Evolutionary conservation across 768 basidiomycete genomes (phyloP).

Genomic region (Lactifluus volemus): DNA sequence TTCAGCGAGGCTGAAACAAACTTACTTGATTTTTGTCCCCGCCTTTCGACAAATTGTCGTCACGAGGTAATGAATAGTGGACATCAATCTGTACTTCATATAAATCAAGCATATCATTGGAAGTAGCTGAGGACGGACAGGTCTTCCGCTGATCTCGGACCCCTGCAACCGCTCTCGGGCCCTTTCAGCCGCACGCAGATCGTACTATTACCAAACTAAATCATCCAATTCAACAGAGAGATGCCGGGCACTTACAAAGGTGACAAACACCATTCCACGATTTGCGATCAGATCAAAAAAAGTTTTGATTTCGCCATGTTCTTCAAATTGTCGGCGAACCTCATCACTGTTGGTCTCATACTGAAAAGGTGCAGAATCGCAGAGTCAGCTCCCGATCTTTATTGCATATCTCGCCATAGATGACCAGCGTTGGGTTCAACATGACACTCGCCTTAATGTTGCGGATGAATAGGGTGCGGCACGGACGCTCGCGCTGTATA

Average conservation of each 20-base stretch:
- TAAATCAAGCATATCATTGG: neutral
- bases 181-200: slow-evolving; percentile 85
- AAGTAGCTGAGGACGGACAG: slow-evolving; percentile 47
- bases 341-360: slow-evolving; percentile 85
- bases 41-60: slow-evolving; percentile 49
- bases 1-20: neutral
- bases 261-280: slow-evolving; percentile 98
- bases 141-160: slow-evolving; percentile 77
- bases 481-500: slow-evolving; percentile 87
- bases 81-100: slow-evolving; percentile 76
- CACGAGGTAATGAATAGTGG: slow-evolving; percentile 91
- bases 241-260: slow-evolving; percentile 67
- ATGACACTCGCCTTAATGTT: slow-evolving; percentile 86
- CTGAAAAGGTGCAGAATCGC: slow-evolving; percentile 32
- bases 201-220: slow-evolving; percentile 49
- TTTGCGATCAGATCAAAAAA: slow-evolving; percentile 94
- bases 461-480: slow-evolving; percentile 92
- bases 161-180: slow-evolving; percentile 89
- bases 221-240: neutral
- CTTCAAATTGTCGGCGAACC: slow-evolving; percentile 80
- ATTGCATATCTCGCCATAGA: neutral
- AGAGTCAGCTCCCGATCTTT: slow-evolving; percentile 8
- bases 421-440: neutral
- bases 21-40: slow-evolving; percentile 80
- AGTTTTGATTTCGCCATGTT: slow-evolving; percentile 92